Conservation (phyloP, 2,329 filamentous ascomycete genomes). For the Verticillium alfalfae region DNA sequence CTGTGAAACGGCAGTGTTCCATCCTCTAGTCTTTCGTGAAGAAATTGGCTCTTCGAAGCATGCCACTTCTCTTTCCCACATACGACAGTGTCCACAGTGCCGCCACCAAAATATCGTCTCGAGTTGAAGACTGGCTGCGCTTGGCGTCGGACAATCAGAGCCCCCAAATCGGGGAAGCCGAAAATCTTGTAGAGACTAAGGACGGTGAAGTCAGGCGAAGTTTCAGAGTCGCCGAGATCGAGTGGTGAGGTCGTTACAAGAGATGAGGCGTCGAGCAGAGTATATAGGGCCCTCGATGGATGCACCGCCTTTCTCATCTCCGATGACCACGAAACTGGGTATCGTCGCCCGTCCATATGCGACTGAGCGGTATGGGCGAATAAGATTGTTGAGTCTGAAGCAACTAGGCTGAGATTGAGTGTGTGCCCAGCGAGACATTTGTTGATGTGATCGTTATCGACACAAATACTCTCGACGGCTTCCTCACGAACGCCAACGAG, state of each 20-base stretch:
- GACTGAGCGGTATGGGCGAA: slow-evolving; percentile 12
- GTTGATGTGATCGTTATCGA: slow-evolving; percentile 59
- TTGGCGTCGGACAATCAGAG: slow-evolving; percentile 71
- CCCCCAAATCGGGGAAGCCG: slow-evolving; percentile 88
- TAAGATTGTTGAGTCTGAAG: slow-evolving; percentile 24
- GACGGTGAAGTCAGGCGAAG: slow-evolving; percentile 77
- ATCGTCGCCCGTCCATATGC: slow-evolving; percentile 11
- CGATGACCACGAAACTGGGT: slow-evolving; percentile 54
- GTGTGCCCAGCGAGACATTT: background rate
- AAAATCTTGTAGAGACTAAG: slow-evolving; percentile 98
- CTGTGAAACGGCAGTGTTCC: slow-evolving; percentile 87
- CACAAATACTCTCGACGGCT: slow-evolving; percentile 59
- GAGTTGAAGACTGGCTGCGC: slow-evolving; percentile 58
- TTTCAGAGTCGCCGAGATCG: slow-evolving; percentile 55
- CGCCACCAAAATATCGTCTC: slow-evolving; percentile 85
- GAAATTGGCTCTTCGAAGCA: slow-evolving; percentile 61
- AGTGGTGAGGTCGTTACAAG: slow-evolving; percentile 72
- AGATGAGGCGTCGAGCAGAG: slow-evolving; percentile 63
- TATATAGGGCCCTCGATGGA: slow-evolving; percentile 3
- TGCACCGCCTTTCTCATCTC: slow-evolving; percentile 27
- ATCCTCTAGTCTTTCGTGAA: slow-evolving; percentile 85
- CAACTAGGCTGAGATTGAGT: slow-evolving; percentile 4
- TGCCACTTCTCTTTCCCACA: slow-evolving; percentile 78
- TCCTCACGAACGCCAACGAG: slow-evolving; percentile 75
- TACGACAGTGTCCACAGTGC: slow-evolving; percentile 87